Evolutionary conservation across 78 protist genomes (phyloP), one percentile per base, ranked within the genome.

Genomic region (Cavenderia fasciculata): DNA sequence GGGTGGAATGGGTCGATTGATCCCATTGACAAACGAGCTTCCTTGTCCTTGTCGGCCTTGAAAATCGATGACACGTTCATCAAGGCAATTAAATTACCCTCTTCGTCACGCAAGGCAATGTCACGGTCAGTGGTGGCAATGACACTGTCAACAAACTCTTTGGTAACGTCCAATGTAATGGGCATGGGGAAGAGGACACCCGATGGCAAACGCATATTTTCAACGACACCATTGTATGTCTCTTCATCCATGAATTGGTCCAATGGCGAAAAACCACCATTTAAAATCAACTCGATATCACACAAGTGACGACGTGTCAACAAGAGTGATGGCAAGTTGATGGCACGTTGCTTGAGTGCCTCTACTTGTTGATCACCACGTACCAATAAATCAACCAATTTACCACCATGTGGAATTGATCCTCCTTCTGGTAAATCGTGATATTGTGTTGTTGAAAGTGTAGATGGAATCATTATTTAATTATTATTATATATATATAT

Each of bases 1-100:
- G 99, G 99, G 75, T 97, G 99, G 87, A 95, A 97, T 27, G 87
- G 92, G 36, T 91, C 84, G 44, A 94, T 74, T 16, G 96, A 82
- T 75, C 72, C 97, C 97, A 91, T 87, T 76, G 92, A 82, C 23
- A 43, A 77, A 27, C 69, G 65, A 8, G 89, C 95, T 66, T 97
- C 95, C 41, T 95, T 95, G 8, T 18, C 41, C 76, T 79, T 94
- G 52, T 92, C 59, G 34, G 92, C 56, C 38, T 33, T 65, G 47
- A 87, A 95, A 27, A 61, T 46, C 23, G 43, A 70, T 7, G 41
- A 23, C 12, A 63, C 75, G 8, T 66, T 51, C 0, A 74, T 54
- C 27, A 71, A 87, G 7, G 75, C 85, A 77, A 94, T 69, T 29
- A 72, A 63, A 54, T 70, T 84, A 23, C 88, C 90, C 46, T 65